phyloP scores from a whole-genome alignment of 169 alveolate genomes.

The Pseudocohnilembus persalinus region DNA sequence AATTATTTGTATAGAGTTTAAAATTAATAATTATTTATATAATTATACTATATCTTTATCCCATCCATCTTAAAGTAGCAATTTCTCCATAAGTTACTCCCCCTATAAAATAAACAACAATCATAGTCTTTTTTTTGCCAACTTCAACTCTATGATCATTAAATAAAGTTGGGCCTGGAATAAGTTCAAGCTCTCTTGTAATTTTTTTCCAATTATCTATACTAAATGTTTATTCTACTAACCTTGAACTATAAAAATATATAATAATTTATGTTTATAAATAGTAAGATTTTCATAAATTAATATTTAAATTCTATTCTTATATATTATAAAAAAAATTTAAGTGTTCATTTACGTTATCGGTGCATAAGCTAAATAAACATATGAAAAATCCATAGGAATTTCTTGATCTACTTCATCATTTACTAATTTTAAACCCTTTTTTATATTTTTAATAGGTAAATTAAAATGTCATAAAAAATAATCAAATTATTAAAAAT shows the following conservation, averaged over 20 bases:
- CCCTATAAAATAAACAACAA: conserved; percentile 72
- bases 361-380: conserved; percentile 77
- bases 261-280: not conserved
- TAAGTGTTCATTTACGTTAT: conserved; percentile 43
- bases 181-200: not conserved
- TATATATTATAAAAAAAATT: no score
- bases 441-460: not conserved
- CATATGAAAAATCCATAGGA: conserved; percentile 68
- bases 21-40: not conserved
- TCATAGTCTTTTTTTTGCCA: conserved; percentile 48
- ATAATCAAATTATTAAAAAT: not conserved
- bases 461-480: not conserved
- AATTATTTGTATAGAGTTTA: not conserved
- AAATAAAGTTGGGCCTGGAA: not conserved
- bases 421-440: conserved; percentile 53
- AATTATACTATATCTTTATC: not conserved
- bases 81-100: conserved; percentile 84
- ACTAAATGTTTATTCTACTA: conserved; percentile 13
- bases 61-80: conserved; percentile 62
- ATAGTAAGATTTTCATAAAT: no score
- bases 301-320: no score
- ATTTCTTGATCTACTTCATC: conserved; percentile 47
- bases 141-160: conserved; percentile 3
- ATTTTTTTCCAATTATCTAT: conserved; percentile 11
- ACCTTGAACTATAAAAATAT: not conserved